Conservation (phyloP, 495 filamentous ascomycete genomes). For the Podospora comata region DNA sequence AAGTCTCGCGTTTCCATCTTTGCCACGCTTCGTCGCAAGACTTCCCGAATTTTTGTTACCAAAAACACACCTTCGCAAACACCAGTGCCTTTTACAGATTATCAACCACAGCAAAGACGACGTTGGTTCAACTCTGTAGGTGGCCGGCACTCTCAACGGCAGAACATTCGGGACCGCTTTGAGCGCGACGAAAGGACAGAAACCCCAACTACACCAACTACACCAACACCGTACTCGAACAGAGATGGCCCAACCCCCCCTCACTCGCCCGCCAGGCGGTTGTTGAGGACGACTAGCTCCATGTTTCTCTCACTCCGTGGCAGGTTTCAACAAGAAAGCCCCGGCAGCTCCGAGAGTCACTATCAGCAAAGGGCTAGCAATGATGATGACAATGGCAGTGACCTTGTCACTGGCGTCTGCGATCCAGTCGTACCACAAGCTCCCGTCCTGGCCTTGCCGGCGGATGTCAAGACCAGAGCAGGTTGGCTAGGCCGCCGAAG, state of each 20-base stretch:
- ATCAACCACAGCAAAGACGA: background rate
- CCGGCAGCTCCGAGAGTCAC: background rate
- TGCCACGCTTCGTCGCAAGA: slow-evolving; percentile 4
- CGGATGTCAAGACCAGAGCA: background rate
- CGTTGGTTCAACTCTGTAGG: background rate
- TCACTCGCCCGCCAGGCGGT: background rate
- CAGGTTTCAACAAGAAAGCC: background rate
- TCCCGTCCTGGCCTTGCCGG: background rate
- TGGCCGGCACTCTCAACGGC: background rate
- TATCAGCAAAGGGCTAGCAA: background rate
- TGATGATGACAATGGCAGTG: background rate
- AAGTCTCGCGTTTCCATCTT: background rate
- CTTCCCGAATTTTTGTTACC: slow-evolving; percentile 1
- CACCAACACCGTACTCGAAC: background rate
- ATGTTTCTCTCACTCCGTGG: slow-evolving; percentile 3
- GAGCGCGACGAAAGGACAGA: background rate
- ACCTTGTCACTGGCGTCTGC: background rate
- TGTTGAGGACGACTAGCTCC: background rate
- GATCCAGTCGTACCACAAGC: background rate
- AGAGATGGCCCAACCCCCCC: background rate
- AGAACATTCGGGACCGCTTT: background rate
- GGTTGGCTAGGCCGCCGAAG: background rate
- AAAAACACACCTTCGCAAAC: background rate
- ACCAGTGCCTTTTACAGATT: background rate
- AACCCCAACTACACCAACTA: background rate